A percentile compares a stretch with the other conserved stretches of the same genome.
Conservation (phyloP, 148 eudicot species). For the Chenopodium suecicum region DNA sequence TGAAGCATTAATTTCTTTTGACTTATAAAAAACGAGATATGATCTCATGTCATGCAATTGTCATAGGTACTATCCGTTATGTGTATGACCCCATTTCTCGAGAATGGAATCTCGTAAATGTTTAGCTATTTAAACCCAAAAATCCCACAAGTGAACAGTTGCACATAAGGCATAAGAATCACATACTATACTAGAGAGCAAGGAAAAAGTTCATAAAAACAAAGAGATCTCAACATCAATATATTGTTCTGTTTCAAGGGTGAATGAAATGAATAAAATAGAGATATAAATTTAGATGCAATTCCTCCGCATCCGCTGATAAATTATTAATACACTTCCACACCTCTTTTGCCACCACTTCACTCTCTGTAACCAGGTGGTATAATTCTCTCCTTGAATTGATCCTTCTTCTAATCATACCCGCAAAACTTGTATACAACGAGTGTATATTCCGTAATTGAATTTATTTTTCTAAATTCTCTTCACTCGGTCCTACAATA, state of each 20-base stretch:
- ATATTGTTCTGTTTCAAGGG: constrained; percentile 8
- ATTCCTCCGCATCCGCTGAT: not conserved
- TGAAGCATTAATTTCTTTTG: no score
- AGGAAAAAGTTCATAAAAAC: not conserved
- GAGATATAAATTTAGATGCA: not conserved
- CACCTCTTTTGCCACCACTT: not conserved
- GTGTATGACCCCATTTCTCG: not conserved
- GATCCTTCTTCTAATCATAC: no score
- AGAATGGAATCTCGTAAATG: not conserved
- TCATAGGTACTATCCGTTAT: no score
- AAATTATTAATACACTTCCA: not conserved
- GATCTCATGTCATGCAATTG: no score
- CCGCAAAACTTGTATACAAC: no score
- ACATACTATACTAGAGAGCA: not conserved
- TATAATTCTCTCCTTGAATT: not conserved
- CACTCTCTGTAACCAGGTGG: constrained; percentile 7
- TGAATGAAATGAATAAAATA: not conserved
- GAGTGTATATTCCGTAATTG: no score
- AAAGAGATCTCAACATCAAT: not conserved
- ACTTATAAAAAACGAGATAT: no score
- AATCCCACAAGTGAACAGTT: not conserved
- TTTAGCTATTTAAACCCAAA: not conserved
- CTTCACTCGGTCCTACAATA: no score
- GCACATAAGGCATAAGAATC: not conserved
- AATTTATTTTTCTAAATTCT: no score